These are phyloP conservation scores for Penicillium freii DNA, from an alignment of 2,329 filamentous ascomycete genomes.

Conservation along the genomic window DNA sequence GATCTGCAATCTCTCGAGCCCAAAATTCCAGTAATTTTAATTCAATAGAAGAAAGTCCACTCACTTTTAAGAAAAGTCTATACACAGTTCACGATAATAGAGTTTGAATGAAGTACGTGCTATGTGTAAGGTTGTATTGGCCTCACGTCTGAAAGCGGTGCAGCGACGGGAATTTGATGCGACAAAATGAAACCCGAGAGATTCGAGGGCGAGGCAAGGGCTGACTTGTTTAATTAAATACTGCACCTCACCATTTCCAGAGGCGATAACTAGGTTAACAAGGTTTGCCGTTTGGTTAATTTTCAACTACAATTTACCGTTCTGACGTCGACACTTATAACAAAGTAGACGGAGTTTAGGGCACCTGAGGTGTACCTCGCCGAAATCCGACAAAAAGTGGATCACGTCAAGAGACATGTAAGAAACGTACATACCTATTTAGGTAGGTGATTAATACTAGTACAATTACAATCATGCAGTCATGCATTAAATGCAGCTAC, in stretches of 20 bases:
- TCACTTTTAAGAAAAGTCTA: not conserved
- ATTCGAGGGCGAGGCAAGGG: slow-evolving; percentile 11
- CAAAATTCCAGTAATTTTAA: not conserved
- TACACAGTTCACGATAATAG: not conserved
- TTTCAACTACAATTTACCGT: not conserved
- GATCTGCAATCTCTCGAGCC: not conserved
- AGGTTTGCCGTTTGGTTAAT: not conserved
- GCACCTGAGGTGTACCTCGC: not conserved
- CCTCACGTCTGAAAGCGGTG: slow-evolving; percentile 8
- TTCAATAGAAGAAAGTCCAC: not conserved
- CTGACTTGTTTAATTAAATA: slow-evolving; percentile 11
- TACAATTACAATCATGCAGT: not conserved
- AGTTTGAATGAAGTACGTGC: slow-evolving; percentile 1
- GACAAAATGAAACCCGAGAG: not conserved
- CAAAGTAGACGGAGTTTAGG: not conserved
- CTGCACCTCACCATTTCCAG: slow-evolving; percentile 1
- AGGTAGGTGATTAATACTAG: not conserved
- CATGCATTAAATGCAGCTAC: not conserved
- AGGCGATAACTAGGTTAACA: not conserved
- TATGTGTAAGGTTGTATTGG: slow-evolving; percentile 8
- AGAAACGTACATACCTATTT: not conserved
- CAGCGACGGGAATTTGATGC: not conserved
- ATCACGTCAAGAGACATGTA: slow-evolving; percentile 8
- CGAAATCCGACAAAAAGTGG: slow-evolving; percentile 6
- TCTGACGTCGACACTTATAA: slow-evolving; percentile 1